phyloP scores from a whole-genome alignment of 495 filamentous ascomycete species.

The Geopyxis carbonaria region DNA sequence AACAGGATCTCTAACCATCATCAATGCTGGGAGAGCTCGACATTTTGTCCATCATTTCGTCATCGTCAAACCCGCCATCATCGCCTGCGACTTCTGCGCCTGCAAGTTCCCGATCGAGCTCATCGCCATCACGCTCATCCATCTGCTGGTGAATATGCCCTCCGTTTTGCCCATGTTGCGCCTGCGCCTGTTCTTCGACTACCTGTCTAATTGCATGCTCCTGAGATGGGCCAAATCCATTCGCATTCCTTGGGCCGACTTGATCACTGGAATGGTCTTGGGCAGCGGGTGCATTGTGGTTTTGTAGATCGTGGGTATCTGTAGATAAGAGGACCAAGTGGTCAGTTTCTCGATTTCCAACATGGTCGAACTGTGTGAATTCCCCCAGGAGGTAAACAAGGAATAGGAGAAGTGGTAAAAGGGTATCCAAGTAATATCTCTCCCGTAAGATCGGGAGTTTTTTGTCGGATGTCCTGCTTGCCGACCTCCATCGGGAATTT shows the following conservation, averaged over 20 bases:
- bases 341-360: neutral
- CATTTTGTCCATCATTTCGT: constrained; percentile 91
- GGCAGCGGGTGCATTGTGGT: constrained; percentile 61
- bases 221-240: constrained; percentile 55
- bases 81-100: constrained; percentile 41
- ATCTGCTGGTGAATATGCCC: constrained; percentile 31
- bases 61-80: constrained; percentile 54
- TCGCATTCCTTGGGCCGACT: constrained; percentile 28
- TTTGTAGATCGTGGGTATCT: constrained; percentile 95
- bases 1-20: constrained; percentile 69
- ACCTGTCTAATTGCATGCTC: constrained; percentile 64
- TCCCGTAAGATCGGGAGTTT: neutral
- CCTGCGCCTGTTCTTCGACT: constrained; percentile 52
- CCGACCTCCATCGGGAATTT: neutral
- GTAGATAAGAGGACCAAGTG: neutral
- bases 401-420: neutral
- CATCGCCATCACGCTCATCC: constrained; percentile 31
- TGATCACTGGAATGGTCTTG: constrained; percentile 44
- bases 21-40: constrained; percentile 96
- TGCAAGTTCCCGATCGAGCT: constrained; percentile 22
- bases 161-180: constrained; percentile 38
- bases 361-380: neutral
- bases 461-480: neutral
- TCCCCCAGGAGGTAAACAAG: neutral
- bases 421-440: neutral